Evolutionary conservation across 495 filamentous ascomycete genomes (phyloP).

Genomic region (Aspergillus haitiensis): DNA sequence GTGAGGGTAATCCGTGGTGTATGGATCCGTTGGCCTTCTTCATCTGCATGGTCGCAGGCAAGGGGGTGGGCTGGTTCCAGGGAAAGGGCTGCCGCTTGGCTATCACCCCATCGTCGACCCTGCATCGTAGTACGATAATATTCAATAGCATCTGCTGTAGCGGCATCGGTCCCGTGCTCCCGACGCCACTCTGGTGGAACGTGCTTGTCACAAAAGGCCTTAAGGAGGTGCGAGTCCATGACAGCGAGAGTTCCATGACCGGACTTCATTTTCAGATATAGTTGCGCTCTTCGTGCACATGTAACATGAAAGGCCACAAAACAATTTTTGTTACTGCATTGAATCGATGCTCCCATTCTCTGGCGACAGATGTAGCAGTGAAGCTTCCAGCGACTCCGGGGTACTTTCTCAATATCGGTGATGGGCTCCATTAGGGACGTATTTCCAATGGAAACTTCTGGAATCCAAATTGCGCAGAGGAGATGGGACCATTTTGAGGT

Average conservation of each 20-base stretch:
- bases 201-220: constrained; percentile 96
- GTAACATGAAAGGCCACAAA: constrained; percentile 99
- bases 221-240: constrained; percentile 83
- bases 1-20: constrained; percentile 57
- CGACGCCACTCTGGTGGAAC: constrained; percentile 85
- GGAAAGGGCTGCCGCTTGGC: constrained; percentile 80
- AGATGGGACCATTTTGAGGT: constrained; percentile 95
- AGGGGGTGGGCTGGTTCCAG: constrained; percentile 65
- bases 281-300: constrained; percentile 81
- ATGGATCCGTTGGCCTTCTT: constrained; percentile 36
- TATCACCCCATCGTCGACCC: constrained; percentile 85
- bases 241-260: constrained; percentile 74
- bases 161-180: constrained; percentile 74
- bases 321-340: constrained; percentile 96
- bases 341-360: constrained; percentile 96
- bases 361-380: constrained; percentile 96
- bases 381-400: constrained; percentile 88
- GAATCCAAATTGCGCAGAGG: constrained; percentile 97
- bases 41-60: constrained; percentile 39
- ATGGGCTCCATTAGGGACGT: constrained; percentile 97
- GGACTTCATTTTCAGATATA: constrained; percentile 96
- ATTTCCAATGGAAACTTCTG: constrained; percentile 94
- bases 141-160: constrained; percentile 65
- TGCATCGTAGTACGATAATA: constrained; percentile 88
- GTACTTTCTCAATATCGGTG: constrained; percentile 95